phyloP scores from a whole-genome alignment of 768 basidiomycete genomes.

The Gyrodon lividus region DNA sequence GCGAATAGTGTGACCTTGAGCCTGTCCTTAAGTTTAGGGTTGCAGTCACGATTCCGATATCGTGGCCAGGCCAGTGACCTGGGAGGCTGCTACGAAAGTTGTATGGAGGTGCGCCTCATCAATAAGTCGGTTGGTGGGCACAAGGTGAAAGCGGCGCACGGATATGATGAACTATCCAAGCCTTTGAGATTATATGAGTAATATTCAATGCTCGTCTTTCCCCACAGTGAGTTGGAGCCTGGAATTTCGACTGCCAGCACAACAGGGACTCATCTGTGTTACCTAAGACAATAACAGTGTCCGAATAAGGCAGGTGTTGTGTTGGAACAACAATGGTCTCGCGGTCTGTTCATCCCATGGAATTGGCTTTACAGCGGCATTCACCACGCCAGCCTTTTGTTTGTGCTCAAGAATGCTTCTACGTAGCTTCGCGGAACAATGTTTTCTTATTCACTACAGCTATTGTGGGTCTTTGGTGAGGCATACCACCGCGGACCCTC shows the following conservation, averaged over 20 bases:
- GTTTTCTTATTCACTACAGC: background rate
- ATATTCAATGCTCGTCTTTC: too few relatives aligned
- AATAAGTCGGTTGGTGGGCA: background rate
- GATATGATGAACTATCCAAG: background rate
- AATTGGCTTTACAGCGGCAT: background rate
- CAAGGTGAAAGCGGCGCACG: background rate
- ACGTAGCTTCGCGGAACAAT: background rate
- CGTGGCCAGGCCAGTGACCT: too few relatives aligned
- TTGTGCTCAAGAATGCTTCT: background rate
- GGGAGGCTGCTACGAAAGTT: background rate
- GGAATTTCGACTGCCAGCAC: too few relatives aligned
- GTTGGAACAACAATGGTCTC: background rate
- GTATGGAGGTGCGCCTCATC: background rate
- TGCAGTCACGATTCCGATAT: too few relatives aligned
- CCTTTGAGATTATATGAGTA: too few relatives aligned
- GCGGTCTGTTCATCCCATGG: background rate
- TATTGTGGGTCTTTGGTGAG: background rate
- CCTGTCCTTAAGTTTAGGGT: too few relatives aligned
- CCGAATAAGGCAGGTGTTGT: conserved; percentile 26
- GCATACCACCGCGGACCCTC: conserved; percentile 5
- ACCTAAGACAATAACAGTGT: background rate
- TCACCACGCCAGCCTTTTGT: conserved; percentile 15
- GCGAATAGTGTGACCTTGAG: background rate
- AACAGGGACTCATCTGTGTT: background rate
- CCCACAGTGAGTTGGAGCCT: too few relatives aligned